Evolutionary conservation across 2,329 filamentous ascomycete species (phyloP).

Genomic region (Hymenoscyphus scutula): DNA sequence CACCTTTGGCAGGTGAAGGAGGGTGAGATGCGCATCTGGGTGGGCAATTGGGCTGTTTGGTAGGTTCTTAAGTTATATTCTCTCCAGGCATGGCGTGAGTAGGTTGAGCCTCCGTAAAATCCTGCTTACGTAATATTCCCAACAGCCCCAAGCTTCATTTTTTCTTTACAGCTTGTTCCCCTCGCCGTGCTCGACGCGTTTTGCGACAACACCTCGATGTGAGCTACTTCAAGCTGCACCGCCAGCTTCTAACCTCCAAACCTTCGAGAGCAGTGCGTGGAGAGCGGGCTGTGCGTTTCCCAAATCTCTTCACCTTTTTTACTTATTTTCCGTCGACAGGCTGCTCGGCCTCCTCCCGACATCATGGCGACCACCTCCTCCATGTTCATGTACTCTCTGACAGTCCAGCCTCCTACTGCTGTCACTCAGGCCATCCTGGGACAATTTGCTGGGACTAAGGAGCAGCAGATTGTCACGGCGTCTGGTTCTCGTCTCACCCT

Average conservation of each 20-base stretch:
- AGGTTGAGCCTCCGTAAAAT: not conserved
- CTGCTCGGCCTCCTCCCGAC: constrained; percentile 29
- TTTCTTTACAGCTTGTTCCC: constrained; percentile 3
- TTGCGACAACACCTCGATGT: constrained; percentile 13
- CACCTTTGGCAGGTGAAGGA: constrained; percentile 36
- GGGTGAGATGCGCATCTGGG: constrained; percentile 10
- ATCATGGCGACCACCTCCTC: constrained; percentile 94
- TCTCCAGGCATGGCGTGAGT: constrained; percentile 1
- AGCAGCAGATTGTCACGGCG: constrained; percentile 94
- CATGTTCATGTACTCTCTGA: constrained; percentile 98
- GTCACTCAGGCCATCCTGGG: constrained; percentile 89
- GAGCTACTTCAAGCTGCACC: constrained; percentile 20
- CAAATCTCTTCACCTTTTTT: not conserved
- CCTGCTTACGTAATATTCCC: constrained; percentile 2
- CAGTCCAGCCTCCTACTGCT: constrained; percentile 86
- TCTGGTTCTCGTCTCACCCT: constrained; percentile 88
- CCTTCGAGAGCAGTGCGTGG: constrained; percentile 4
- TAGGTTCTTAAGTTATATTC: not conserved
- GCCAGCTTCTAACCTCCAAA: constrained; percentile 22
- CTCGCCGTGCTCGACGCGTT: not conserved
- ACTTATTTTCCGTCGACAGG: constrained; percentile 26
- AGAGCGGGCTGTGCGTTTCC: not conserved
- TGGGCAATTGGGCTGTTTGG: not conserved
- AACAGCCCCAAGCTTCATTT: not conserved
- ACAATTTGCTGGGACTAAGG: constrained; percentile 93